phyloP scores from a whole-genome alignment of 2,329 filamentous ascomycete species.

The Furcasterigmium furcatum region DNA sequence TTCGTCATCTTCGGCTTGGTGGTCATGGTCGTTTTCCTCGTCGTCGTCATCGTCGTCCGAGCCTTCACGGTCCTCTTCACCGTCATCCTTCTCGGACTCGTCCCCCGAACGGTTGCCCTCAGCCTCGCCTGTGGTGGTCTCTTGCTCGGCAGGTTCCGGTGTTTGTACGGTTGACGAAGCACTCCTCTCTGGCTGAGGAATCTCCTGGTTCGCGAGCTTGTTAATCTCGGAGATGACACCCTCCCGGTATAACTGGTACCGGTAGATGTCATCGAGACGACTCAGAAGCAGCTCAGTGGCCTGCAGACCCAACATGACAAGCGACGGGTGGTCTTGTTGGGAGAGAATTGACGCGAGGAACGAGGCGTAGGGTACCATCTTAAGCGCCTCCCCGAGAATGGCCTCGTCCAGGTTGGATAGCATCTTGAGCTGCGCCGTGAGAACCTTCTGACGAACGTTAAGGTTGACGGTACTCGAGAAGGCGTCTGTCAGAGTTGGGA shows the following conservation, averaged over 20 bases:
- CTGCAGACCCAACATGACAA: slow-evolving; percentile 85
- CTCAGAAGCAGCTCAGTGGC: slow-evolving; percentile 85
- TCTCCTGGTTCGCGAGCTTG: slow-evolving; percentile 63
- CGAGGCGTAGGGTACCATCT: slow-evolving; percentile 89
- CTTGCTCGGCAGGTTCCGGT: slow-evolving; percentile 23
- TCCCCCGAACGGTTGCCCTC: slow-evolving; percentile 26
- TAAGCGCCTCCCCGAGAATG: slow-evolving; percentile 82
- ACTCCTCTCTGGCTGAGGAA: slow-evolving; percentile 13
- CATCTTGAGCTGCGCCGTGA: slow-evolving; percentile 97
- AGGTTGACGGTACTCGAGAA: slow-evolving; percentile 98
- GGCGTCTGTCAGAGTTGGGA: slow-evolving; percentile 92
- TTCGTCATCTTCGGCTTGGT: slow-evolving; percentile 43
- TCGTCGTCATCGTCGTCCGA: slow-evolving; percentile 47
- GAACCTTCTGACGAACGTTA: slow-evolving; percentile 88
- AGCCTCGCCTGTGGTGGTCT: slow-evolving; percentile 1
- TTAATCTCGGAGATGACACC: slow-evolving; percentile 90
- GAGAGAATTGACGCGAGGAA: slow-evolving; percentile 93
- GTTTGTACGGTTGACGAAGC: slow-evolving; percentile 7
- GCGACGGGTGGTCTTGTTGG: slow-evolving; percentile 84
- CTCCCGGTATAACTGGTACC: slow-evolving; percentile 95
- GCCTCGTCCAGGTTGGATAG: slow-evolving; percentile 86
- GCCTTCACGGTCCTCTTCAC: slow-evolving; percentile 46
- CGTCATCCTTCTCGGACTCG: slow-evolving; percentile 46
- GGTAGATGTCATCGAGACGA: slow-evolving; percentile 82
- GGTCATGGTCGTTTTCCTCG: slow-evolving; percentile 52